A percentile compares a stretch with the other conserved stretches of the same genome.
Conservation (phyloP, 257 asterid genomes). For the Lycium barbarum region DNA sequence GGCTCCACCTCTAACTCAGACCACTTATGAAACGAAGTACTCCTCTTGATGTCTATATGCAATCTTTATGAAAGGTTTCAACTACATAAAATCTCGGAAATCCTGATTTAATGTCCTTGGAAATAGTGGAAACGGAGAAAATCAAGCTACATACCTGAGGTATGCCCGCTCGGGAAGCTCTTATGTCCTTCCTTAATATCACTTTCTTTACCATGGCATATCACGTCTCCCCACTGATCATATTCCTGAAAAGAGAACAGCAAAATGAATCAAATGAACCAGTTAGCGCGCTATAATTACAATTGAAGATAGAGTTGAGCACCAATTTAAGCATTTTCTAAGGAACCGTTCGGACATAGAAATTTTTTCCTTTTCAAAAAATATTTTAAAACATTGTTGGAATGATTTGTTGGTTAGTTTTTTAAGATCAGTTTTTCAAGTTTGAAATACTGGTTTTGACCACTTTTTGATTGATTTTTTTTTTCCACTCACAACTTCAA, state of each 20-base stretch:
- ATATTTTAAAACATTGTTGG: no score
- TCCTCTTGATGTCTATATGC: neutral
- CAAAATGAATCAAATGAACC: neutral
- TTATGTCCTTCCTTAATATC: slow-evolving; percentile 89
- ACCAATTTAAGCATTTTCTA: neutral
- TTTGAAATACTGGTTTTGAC: no score
- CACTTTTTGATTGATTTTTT: no score
- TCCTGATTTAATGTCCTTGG: neutral
- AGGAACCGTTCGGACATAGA: no score
- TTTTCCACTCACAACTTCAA: no score
- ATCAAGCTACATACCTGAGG: slow-evolving; percentile 62
- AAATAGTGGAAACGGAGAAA: neutral
- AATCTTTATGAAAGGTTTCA: neutral
- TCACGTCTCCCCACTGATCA: slow-evolving; percentile 70
- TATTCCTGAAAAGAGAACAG: slow-evolving; percentile 46
- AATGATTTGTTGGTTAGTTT: no score
- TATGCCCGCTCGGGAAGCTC: slow-evolving; percentile 94
- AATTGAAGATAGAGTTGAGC: neutral
- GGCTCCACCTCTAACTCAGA: neutral
- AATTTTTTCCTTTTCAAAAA: no score
- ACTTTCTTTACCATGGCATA: slow-evolving; percentile 65
- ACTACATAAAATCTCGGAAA: neutral
- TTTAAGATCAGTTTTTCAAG: no score
- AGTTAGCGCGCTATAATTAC: neutral
- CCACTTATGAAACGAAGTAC: neutral